Percentiles rank a stretch among this genome's conserved stretches.
Conservation (phyloP, 495 filamentous ascomycete species). For the Talaromyces trachyspermus region DNA sequence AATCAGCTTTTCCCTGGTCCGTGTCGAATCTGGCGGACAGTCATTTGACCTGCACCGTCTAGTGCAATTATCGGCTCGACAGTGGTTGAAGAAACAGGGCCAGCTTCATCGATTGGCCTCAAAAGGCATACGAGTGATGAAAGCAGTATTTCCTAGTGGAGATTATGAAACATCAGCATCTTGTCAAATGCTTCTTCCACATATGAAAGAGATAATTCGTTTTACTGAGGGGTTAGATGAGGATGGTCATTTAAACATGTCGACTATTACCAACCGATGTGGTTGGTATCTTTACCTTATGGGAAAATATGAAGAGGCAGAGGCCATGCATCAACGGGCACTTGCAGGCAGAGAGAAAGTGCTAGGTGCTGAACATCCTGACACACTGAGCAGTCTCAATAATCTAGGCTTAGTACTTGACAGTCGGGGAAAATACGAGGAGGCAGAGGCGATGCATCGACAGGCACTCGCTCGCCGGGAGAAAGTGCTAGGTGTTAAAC, state of each 20-base stretch:
- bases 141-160: conserved; percentile 28
- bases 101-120: conserved; percentile 27
- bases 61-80: conserved; percentile 34
- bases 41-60: conserved; percentile 39
- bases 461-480: conserved; percentile 12
- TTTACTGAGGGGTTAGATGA: conserved; percentile 1
- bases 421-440: conserved; percentile 18
- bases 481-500: conserved; percentile 19
- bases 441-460: conserved; percentile 21
- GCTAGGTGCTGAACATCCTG: conserved; percentile 30
- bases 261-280: conserved; percentile 18
- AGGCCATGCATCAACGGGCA: conserved; percentile 15
- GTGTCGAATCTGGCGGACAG: conserved; percentile 5
- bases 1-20: conserved; percentile 32
- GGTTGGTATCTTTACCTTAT: conserved; percentile 13
- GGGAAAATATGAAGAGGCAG: conserved; percentile 27
- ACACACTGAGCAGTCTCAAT: conserved; percentile 28
- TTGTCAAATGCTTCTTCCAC: conserved; percentile 21
- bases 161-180: conserved; percentile 19
- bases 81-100: conserved; percentile 28
- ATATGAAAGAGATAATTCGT: conserved; percentile 17
- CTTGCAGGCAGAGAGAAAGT: conserved; percentile 17
- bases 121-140: conserved; percentile 26
- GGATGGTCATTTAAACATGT: conserved; percentile 16
- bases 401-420: conserved; percentile 18